A percentile compares a stretch with the other conserved stretches of the same genome.
phyloP scores from a whole-genome alignment of 257 asterid genomes.

The Solanum chilense region DNA sequence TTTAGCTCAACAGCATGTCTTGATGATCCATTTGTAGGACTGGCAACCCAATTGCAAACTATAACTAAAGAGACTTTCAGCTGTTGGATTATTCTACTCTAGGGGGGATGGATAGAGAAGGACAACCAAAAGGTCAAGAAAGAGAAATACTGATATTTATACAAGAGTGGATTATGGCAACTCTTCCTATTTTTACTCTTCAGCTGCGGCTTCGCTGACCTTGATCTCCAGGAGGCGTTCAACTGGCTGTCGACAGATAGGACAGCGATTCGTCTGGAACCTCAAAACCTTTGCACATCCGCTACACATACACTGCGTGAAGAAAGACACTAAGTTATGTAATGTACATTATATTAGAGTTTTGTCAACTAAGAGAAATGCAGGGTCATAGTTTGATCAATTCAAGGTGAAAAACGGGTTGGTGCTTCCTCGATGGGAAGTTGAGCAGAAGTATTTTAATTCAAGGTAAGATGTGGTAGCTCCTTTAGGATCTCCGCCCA shows the following conservation, averaged over 20 bases:
- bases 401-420: background rate
- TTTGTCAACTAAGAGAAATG: background rate
- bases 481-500: too few species aligned
- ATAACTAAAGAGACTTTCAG: background rate
- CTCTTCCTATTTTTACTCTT: conserved; percentile 36
- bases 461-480: background rate
- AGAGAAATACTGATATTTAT: background rate
- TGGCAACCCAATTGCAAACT: background rate
- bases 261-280: conserved; percentile 92
- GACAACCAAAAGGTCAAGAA: background rate
- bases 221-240: conserved; percentile 96
- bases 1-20: background rate
- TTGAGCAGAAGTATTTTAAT: background rate
- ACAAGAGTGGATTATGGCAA: background rate
- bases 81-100: background rate
- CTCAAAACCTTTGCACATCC: conserved; percentile 91
- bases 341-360: background rate
- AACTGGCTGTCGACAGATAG: conserved; percentile 94
- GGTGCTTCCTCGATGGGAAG: background rate
- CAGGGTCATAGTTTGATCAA: background rate
- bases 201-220: conserved; percentile 47
- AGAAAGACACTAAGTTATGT: background rate
- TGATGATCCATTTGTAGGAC: background rate
- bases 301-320: conserved; percentile 92
- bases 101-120: background rate